Evolutionary conservation across 2,329 filamentous ascomycete genomes (phyloP).

Genomic region (Epichloe sibirici): DNA sequence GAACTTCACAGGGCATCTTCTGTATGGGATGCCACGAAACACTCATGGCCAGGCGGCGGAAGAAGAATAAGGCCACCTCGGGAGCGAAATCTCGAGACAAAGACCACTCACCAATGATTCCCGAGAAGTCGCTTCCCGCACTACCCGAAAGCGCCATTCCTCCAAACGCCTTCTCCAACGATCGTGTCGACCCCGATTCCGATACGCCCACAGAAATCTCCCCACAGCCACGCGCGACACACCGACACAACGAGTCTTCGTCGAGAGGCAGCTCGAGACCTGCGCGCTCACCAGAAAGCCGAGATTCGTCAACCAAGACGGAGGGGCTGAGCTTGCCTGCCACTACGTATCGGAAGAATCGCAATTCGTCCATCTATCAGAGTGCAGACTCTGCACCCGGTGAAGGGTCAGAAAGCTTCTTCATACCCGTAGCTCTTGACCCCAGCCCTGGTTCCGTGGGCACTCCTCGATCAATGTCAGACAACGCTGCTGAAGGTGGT

Average conservation of each 20-base stretch:
- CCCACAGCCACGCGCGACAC: constrained; percentile 43
- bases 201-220: constrained; percentile 60
- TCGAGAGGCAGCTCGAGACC: constrained; percentile 42
- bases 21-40: constrained; percentile 99
- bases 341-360: constrained; percentile 65
- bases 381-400: constrained; percentile 32
- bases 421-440: constrained; percentile 66
- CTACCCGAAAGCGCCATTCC: constrained; percentile 65
- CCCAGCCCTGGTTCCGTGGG: constrained; percentile 47
- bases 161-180: constrained; percentile 47
- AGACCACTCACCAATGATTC: constrained; percentile 53
- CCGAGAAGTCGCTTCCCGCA: constrained; percentile 87
- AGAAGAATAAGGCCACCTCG: constrained; percentile 63
- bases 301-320: constrained; percentile 25
- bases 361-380: constrained; percentile 55
- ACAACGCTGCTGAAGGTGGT: constrained; percentile 30
- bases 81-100: constrained; percentile 49
- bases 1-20: constrained; percentile 96
- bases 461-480: constrained; percentile 42
- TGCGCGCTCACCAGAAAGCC: constrained; percentile 42
- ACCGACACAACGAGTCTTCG: constrained; percentile 39
- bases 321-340: constrained; percentile 60
- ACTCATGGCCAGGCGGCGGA: constrained; percentile 81
- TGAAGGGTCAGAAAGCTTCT: constrained; percentile 56
- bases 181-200: constrained; percentile 47